phyloP scores from a whole-genome alignment of 441 rosid genomes.

The Bruguiera hainesii region DNA sequence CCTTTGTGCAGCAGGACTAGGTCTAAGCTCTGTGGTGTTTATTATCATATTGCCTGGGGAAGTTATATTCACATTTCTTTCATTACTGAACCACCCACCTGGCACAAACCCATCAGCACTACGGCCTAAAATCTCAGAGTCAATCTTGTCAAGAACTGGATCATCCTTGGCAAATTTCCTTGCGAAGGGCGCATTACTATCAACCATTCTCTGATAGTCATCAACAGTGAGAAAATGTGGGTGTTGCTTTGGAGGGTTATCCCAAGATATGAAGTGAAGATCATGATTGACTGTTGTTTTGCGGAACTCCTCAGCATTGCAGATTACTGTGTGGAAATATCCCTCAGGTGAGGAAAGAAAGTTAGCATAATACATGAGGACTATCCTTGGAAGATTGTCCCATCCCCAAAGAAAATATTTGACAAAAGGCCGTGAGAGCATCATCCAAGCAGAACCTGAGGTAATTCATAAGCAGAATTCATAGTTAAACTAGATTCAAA shows the following conservation, averaged over 20 bases:
- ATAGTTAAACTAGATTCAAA: constrained; percentile 6
- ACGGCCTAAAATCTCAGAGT: constrained; percentile 57
- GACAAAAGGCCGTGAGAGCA: constrained; percentile 68
- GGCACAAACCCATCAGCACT: constrained; percentile 44
- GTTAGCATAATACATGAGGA: constrained; percentile 78
- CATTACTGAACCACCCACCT: constrained; percentile 56
- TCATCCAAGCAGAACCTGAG: constrained; percentile 91
- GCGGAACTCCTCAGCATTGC: constrained; percentile 64
- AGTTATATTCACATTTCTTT: constrained; percentile 28
- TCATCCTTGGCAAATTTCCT: constrained; percentile 62
- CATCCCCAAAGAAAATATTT: constrained; percentile 78
- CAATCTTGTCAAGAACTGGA: constrained; percentile 64
- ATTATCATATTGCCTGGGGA: constrained; percentile 15
- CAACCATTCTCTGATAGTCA: constrained; percentile 59
- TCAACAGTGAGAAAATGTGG: constrained; percentile 61
- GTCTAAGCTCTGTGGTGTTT: constrained; percentile 47
- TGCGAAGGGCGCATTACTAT: constrained; percentile 75
- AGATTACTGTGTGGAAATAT: constrained; percentile 77
- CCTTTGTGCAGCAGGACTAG: constrained; percentile 71
- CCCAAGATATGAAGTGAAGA: constrained; percentile 89
- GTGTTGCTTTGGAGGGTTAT: constrained; percentile 81
- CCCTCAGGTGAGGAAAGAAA: constrained; percentile 87
- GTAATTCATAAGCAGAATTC: constrained; percentile 11
- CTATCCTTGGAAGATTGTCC: constrained; percentile 76
- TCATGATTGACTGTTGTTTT: constrained; percentile 73